Conservation (phyloP, 805 yeast genomes). For the Grigorovia transvaalensis region DNA sequence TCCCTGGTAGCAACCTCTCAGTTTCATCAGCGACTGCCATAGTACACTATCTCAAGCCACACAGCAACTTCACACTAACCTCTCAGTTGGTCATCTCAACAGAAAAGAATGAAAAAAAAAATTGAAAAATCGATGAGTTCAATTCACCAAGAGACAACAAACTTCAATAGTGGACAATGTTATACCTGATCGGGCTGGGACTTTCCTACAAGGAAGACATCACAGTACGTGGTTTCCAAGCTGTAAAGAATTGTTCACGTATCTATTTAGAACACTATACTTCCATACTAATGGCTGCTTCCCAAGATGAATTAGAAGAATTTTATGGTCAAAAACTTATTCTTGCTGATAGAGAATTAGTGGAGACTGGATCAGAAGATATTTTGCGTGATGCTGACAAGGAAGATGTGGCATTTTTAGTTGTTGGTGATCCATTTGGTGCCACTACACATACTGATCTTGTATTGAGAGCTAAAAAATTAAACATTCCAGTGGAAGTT, state of each 20-base stretch:
- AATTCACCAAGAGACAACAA: background rate
- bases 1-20: too few relatives aligned
- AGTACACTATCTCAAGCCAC: too few relatives aligned
- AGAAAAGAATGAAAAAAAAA: too few relatives aligned
- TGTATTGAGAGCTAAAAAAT: slow-evolving; percentile 81
- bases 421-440: slow-evolving; percentile 96
- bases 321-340: slow-evolving; percentile 80
- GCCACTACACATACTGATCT: slow-evolving; percentile 97
- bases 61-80: too few relatives aligned
- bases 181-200: slow-evolving; percentile 86
- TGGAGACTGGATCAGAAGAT: slow-evolving; percentile 77
- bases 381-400: slow-evolving; percentile 66
- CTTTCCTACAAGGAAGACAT: slow-evolving; percentile 81
- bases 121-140: background rate
- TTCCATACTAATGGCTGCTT: slow-evolving; percentile 89
- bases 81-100: too few relatives aligned
- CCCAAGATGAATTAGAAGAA: slow-evolving; percentile 58
- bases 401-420: slow-evolving; percentile 86
- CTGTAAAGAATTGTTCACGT: slow-evolving; percentile 70
- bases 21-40: too few relatives aligned
- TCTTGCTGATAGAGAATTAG: slow-evolving; percentile 90
- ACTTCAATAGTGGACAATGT: slow-evolving; percentile 39
- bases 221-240: slow-evolving; percentile 87
- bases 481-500: slow-evolving; percentile 64
- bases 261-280: slow-evolving; percentile 96